Evolutionary conservation across 441 rosid genomes (phyloP).

Genomic region (Populus hybrid): DNA sequence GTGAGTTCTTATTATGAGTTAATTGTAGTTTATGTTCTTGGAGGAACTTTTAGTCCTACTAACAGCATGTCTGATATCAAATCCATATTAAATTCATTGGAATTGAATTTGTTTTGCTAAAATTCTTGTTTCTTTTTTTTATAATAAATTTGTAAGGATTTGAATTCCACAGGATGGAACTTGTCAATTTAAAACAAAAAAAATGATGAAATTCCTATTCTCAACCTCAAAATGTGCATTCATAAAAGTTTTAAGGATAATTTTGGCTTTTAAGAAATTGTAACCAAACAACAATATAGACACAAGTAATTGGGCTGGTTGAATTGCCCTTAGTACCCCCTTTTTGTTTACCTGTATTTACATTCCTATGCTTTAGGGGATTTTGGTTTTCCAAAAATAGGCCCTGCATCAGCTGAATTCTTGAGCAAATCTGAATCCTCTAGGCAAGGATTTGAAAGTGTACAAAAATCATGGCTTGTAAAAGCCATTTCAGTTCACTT

Average conservation of each 20-base stretch:
- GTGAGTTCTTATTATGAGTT: constrained; percentile 40
- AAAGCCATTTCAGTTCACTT: no score
- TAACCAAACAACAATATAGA: not conserved
- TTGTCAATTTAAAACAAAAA: not conserved
- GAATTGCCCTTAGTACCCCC: not conserved
- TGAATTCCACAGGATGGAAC: not conserved
- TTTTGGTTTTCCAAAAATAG: no score
- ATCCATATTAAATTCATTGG: not conserved
- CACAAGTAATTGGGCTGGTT: not conserved
- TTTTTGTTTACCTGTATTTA: not conserved
- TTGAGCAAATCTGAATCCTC: no score
- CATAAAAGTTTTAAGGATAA: not conserved
- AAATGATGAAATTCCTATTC: not conserved
- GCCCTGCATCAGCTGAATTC: no score
- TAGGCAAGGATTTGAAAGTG: no score
- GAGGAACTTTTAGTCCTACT: not conserved
- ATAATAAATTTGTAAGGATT: not conserved
- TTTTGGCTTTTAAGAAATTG: not conserved
- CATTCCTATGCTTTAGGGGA: not conserved
- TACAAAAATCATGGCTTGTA: no score
- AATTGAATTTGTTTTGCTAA: not conserved
- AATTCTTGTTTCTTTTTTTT: not conserved
- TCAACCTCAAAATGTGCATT: not conserved
- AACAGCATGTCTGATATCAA: not conserved
- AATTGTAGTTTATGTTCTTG: not conserved